Percentiles rank a stretch among this genome's conserved stretches.
phyloP scores from a whole-genome alignment of 148 eudicot genomes.

The Vaccinium darrowii region DNA sequence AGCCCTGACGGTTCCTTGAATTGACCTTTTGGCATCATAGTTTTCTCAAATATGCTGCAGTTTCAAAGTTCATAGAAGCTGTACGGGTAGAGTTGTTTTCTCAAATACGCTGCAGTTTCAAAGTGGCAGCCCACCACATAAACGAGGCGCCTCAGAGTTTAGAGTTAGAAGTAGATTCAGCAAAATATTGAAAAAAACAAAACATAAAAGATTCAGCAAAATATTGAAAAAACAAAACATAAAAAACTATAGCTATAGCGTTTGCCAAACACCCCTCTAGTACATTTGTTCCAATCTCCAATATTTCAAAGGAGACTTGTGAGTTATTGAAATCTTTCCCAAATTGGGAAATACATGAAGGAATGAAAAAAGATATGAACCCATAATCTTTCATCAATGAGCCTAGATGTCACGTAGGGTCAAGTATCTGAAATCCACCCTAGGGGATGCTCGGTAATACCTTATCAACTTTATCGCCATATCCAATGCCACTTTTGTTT shows the following conservation, averaged over 20 bases:
- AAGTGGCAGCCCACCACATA: too few species aligned
- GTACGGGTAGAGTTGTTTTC: too few species aligned
- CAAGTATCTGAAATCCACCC: not conserved
- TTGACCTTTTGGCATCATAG: too few species aligned
- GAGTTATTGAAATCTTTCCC: too few species aligned
- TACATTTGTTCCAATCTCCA: not conserved
- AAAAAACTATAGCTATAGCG: not conserved
- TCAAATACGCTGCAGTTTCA: too few species aligned
- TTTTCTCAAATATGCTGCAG: too few species aligned
- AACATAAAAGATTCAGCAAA: too few species aligned
- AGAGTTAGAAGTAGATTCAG: not conserved
- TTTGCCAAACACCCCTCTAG: not conserved
- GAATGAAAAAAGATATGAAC: not conserved
- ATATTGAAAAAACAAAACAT: too few species aligned
- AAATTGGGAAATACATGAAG: not conserved
- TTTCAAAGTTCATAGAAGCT: too few species aligned
- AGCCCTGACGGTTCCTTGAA: too few species aligned
- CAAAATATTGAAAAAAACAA: not conserved
- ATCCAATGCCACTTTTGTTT: not conserved
- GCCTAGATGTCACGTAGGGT: too few species aligned
- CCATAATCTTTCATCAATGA: not conserved
- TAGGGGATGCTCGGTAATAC: not conserved
- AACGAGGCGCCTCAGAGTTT: not conserved
- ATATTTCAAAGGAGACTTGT: too few species aligned
- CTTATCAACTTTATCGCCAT: not conserved